phyloP scores from a whole-genome alignment of 768 basidiomycete genomes.

The Boletus pseudo-olivaceus region DNA sequence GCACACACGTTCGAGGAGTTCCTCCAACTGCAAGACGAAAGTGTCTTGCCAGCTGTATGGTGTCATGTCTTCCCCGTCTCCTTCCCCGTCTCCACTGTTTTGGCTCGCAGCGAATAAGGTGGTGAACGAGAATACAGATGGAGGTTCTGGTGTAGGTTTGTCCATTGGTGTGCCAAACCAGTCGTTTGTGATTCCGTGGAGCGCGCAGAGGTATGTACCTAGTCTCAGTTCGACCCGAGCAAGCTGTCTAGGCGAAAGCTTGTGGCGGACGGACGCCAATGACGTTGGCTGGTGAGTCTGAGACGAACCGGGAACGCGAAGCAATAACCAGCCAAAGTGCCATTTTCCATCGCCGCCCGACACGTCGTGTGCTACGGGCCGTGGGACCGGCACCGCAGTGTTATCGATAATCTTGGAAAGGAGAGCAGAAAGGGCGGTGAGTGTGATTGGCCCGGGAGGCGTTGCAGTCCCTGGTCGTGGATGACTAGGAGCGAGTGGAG shows the following conservation, averaged over 20 bases:
- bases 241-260: slow-evolving; percentile 36
- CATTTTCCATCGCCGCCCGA: slow-evolving; percentile 27
- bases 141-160: slow-evolving; percentile 29
- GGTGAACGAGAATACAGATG: slow-evolving; percentile 19
- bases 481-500: slow-evolving; percentile 5
- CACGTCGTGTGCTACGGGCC: slow-evolving; percentile 45
- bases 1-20: slow-evolving; percentile 46
- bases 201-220: slow-evolving; percentile 55
- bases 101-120: slow-evolving; percentile 3
- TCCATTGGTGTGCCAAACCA: slow-evolving; percentile 61
- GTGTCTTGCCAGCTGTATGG: slow-evolving; percentile 74
- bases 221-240: slow-evolving; percentile 56
- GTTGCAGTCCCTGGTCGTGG: slow-evolving; percentile 6
- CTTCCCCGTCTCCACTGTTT: slow-evolving; percentile 6
- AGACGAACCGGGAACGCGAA: slow-evolving; percentile 35
- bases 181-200: slow-evolving; percentile 75
- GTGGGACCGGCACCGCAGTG: slow-evolving; percentile 50
- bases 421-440: slow-evolving; percentile 37
- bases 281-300: slow-evolving; percentile 30
- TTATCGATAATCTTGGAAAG: slow-evolving; percentile 39
- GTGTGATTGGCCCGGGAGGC: slow-evolving; percentile 21
- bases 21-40: slow-evolving; percentile 59
- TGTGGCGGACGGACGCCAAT: slow-evolving; percentile 36
- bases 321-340: slow-evolving; percentile 25
- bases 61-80: slow-evolving; percentile 22